Conservation (phyloP, 192 early-diverging fungal genomes). For the Lobosporangium transversale region DNA sequence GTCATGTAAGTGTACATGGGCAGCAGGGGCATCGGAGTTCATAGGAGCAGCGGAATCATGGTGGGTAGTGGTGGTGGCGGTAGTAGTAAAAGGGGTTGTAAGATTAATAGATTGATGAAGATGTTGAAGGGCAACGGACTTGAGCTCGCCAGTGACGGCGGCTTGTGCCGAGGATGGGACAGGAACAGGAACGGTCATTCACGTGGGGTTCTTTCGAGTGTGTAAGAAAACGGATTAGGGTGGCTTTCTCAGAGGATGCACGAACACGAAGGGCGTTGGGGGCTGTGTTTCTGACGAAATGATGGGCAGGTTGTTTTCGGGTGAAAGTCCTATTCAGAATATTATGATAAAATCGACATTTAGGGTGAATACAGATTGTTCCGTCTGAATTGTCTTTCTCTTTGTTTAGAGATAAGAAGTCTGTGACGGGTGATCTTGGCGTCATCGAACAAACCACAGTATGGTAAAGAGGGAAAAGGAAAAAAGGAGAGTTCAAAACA, state of each 20-base stretch:
- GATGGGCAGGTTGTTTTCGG: slow-evolving; percentile 54
- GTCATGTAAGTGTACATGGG: slow-evolving; percentile 33
- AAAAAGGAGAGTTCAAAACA: too few species aligned
- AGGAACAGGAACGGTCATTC: slow-evolving; percentile 56
- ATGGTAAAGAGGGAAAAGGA: too few species aligned
- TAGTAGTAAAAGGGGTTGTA: slow-evolving; percentile 8
- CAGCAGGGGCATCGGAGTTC: slow-evolving; percentile 3
- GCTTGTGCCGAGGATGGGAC: slow-evolving; percentile 45
- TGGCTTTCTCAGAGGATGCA: slow-evolving; percentile 56
- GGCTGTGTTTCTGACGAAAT: slow-evolving; percentile 57
- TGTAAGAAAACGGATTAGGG: slow-evolving; percentile 53
- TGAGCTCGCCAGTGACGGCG: slow-evolving; percentile 46
- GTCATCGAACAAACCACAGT: too few species aligned
- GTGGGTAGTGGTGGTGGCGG: slow-evolving; percentile 10
- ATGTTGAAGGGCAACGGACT: slow-evolving; percentile 45
- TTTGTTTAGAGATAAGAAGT: too few species aligned
- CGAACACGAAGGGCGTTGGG: slow-evolving; percentile 52
- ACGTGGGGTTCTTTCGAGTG: slow-evolving; percentile 53
- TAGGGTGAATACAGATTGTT: too few species aligned
- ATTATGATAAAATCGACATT: not conserved
- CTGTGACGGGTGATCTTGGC: too few species aligned
- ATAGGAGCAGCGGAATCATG: slow-evolving; percentile 1
- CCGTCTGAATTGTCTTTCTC: too few species aligned
- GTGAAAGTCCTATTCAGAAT: slow-evolving; percentile 50
- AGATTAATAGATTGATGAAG: slow-evolving; percentile 31